phyloP scores from a whole-genome alignment of 1,284 basidiomycete genomes.

The Chalciporus sp. region DNA sequence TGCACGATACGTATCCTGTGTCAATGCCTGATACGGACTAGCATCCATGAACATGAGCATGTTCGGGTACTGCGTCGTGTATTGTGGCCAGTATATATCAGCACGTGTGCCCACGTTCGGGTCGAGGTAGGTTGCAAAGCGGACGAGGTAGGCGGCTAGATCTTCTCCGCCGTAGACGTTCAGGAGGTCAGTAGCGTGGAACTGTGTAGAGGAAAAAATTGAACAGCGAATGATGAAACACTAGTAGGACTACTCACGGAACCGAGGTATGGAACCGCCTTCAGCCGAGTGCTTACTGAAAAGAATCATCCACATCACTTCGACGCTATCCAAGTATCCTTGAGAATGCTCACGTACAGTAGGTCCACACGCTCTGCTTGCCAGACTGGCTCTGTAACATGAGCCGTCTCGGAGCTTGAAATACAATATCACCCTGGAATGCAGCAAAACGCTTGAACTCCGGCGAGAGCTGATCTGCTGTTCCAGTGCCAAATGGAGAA shows the following conservation, averaged over 20 bases:
- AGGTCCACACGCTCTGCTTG: constrained; percentile 49
- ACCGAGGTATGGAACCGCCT: constrained; percentile 44
- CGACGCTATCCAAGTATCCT: too few species aligned
- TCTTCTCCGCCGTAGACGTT: constrained; percentile 43
- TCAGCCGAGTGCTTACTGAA: constrained; percentile 48
- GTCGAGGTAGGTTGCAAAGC: constrained; percentile 29
- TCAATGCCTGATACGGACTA: too few species aligned
- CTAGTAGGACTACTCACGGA: constrained; percentile 36
- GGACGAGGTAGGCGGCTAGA: constrained; percentile 42
- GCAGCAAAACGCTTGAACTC: constrained; percentile 47
- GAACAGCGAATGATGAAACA: too few species aligned
- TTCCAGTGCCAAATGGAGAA: constrained; percentile 51
- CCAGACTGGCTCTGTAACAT: constrained; percentile 43
- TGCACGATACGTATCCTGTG: too few species aligned
- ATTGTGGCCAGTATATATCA: too few species aligned
- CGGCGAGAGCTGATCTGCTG: constrained; percentile 45
- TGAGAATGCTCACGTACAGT: constrained; percentile 34
- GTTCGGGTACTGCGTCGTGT: too few species aligned
- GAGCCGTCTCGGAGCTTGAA: constrained; percentile 55
- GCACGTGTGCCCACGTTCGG: too few species aligned
- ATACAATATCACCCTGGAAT: constrained; percentile 53
- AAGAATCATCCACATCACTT: not conserved
- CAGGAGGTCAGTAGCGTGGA: constrained; percentile 37
- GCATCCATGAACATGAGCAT: too few species aligned
- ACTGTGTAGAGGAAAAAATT: not conserved